phyloP scores from a whole-genome alignment of 768 basidiomycete genomes.

The Hypholoma fasciculare region DNA sequence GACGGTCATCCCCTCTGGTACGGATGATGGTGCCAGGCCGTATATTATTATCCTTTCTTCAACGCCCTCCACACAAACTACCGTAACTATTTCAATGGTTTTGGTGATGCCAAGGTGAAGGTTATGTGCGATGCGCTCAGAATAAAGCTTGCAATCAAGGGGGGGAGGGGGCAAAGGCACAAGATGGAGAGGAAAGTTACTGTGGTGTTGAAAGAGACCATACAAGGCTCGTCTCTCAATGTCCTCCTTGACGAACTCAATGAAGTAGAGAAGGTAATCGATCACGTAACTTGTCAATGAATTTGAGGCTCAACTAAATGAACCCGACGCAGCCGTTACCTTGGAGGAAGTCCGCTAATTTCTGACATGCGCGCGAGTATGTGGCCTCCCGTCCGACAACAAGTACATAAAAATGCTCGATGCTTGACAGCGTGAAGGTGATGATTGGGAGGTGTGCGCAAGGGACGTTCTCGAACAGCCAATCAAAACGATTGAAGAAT shows the following conservation, averaged over 20 bases:
- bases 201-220: constrained; percentile 61
- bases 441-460: constrained; percentile 77
- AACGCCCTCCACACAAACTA: constrained; percentile 56
- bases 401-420: constrained; percentile 64
- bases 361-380: constrained; percentile 67
- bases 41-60: constrained; percentile 62
- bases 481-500: constrained; percentile 72
- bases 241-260: constrained; percentile 80
- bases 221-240: constrained; percentile 75
- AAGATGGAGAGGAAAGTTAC: constrained; percentile 79
- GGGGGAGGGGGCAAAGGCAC: constrained; percentile 77
- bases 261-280: constrained; percentile 78
- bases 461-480: constrained; percentile 65
- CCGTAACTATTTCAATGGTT: constrained; percentile 51
- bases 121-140: constrained; percentile 57
- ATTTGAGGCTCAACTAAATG: constrained; percentile 72
- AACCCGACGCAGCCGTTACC: constrained; percentile 53
- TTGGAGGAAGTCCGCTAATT: constrained; percentile 80
- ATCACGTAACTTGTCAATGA: constrained; percentile 77
- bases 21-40: constrained; percentile 23
- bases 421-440: constrained; percentile 63
- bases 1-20: constrained; percentile 19
- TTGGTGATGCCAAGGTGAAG: constrained; percentile 64
- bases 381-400: constrained; percentile 65
- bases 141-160: constrained; percentile 61